Evolutionary conservation across 306 rosid genomes (phyloP), one percentile per base, ranked within the genome.

Genomic region (Rubus parviflorus): DNA sequence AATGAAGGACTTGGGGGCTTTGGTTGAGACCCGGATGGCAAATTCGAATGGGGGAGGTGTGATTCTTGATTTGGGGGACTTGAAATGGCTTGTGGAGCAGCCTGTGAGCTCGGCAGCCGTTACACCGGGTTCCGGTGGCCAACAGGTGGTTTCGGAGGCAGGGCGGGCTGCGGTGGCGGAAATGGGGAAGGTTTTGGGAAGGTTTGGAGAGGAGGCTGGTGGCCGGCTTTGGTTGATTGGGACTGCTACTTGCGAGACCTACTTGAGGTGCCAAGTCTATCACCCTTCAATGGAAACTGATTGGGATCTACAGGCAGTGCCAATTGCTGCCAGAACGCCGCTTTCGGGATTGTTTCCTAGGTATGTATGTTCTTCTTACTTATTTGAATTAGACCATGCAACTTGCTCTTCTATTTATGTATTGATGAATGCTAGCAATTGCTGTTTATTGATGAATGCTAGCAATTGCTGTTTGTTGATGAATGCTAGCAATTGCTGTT

Each of bases 261-360:
- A 91, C 45, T 84, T 96, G 92, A 91, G 98, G 81, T 96, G 99
- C 77, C 99, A 93, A 83, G 99, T 96, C n/a, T 96, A 93, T 86
- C 99, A 96, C 73, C 94, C 98, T 82, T 88, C 96, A 75, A 96
- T 96, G 98, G 99, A 96, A 81, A 89, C 77, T 74, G 97, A 91
- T 83, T 96, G 99, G 99, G 98, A 91, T 92, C 92, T 96, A 70
- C 99, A 96, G 87, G 97, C 97, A 4, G 90, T 96, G 66, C 92
- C 98, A 25, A 85, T 96, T 79, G 84, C 98, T 46, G 82, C 81
- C 47, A 88, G 91, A 83, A 69, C 88, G 8, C 93, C 92, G 63
- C 85, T 80, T 35, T 88, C 93, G 9, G 90, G 88, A 77, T 78
- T 91, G 78, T 93, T 96, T 77, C 87, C 94, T 0, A 91, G 98